Percentiles rank a stretch among this genome's conserved stretches.
Conservation (phyloP, 2,329 filamentous ascomycete genomes). For the Fusarium papillatum region DNA sequence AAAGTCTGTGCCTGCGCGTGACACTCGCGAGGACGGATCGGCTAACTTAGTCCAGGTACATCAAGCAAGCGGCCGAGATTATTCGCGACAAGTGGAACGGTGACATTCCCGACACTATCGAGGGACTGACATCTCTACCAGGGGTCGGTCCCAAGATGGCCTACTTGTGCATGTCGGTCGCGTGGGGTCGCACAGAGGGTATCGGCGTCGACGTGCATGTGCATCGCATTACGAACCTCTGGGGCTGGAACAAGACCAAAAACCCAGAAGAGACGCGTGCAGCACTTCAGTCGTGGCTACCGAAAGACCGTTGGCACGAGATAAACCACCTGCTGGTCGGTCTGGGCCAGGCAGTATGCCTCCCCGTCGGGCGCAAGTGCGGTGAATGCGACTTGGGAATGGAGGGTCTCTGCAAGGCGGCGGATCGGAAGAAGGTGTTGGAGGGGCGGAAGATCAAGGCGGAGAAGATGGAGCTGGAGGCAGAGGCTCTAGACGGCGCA, state of each 20-base stretch:
- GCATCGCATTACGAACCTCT: slow-evolving; percentile 93
- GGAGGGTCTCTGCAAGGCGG: slow-evolving; percentile 81
- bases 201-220: slow-evolving; percentile 97
- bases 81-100: slow-evolving; percentile 77
- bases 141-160: slow-evolving; percentile 97
- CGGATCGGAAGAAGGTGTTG: slow-evolving; percentile 74
- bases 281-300: slow-evolving; percentile 85
- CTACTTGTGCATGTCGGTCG: slow-evolving; percentile 86
- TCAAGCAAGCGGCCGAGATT: slow-evolving; percentile 82
- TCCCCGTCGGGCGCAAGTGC: slow-evolving; percentile 84
- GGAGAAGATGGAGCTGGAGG: slow-evolving; percentile 44
- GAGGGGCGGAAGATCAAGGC: slow-evolving; percentile 64
- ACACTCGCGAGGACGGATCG: not conserved
- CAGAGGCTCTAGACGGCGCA: slow-evolving; percentile 26
- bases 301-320: slow-evolving; percentile 88
- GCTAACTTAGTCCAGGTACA: slow-evolving; percentile 58
- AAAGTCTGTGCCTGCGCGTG: slow-evolving; percentile 54
- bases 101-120: slow-evolving; percentile 86
- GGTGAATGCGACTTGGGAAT: slow-evolving; percentile 88
- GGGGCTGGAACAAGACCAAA: slow-evolving; percentile 90
- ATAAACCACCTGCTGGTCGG: slow-evolving; percentile 93
- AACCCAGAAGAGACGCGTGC: slow-evolving; percentile 86
- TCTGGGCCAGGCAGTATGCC: slow-evolving; percentile 87
- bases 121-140: slow-evolving; percentile 81
- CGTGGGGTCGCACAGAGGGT: slow-evolving; percentile 74